These are phyloP conservation scores for Aurantiochytrium sp. DNA, from an alignment of 108 stramenopile species.

Conservation along the genomic window DNA sequence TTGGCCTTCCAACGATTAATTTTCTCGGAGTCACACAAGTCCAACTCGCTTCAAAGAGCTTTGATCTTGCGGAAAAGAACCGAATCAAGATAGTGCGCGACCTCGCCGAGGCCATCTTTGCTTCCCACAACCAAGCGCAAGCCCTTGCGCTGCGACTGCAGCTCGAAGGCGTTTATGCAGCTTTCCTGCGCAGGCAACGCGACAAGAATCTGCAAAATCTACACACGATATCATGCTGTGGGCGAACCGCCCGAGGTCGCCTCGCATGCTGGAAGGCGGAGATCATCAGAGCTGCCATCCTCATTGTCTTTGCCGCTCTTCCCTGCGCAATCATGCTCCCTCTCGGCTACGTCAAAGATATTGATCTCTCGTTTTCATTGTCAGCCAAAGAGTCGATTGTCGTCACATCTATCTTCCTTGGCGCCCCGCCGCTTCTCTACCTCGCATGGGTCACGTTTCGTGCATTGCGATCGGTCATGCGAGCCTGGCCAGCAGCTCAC, in stretches of 20 bases:
- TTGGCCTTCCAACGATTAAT: background rate
- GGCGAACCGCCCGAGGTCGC: background rate
- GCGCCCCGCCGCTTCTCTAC: background rate
- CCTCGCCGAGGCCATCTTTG: background rate
- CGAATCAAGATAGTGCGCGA: background rate
- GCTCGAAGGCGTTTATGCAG: background rate
- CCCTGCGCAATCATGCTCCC: background rate
- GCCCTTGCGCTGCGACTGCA: background rate
- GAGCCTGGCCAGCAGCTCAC: background rate
- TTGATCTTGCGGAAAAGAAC: background rate
- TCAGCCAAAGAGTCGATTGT: background rate
- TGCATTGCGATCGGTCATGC: background rate
- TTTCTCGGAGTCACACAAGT: background rate
- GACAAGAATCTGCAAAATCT: background rate
- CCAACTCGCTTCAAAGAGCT: background rate
- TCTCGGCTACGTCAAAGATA: background rate
- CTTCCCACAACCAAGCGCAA: background rate
- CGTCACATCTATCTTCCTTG: background rate
- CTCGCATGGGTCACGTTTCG: background rate
- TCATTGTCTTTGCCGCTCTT: background rate
- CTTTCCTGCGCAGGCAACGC: background rate
- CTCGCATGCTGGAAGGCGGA: background rate
- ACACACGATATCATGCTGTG: background rate
- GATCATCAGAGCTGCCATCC: background rate
- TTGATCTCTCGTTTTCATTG: background rate